Evolutionary conservation across 352 stramenopile genomes (phyloP), one percentile per base, ranked within the genome.

Genomic region (Phytopythium aichiense): DNA sequence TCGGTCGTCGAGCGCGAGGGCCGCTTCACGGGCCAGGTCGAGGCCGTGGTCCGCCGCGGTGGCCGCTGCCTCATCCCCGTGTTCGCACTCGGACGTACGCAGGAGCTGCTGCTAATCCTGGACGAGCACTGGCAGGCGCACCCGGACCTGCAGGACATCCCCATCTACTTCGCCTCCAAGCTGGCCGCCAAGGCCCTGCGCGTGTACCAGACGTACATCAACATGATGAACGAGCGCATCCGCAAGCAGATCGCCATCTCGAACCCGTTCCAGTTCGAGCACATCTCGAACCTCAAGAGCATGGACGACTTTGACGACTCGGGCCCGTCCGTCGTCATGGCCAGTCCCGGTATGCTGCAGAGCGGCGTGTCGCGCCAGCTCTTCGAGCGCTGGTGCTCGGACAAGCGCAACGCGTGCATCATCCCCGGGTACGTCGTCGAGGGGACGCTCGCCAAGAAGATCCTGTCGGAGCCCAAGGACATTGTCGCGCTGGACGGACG

Each of bases 151-250:
- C 96, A 99, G 56, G 87, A 97, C 52, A 96, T 99, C 42, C 97
- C 97, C 16, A 99, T 99, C 68, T 99, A 98, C 74, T 99, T 99
- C 83, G 97, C 97, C 6, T 99, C 93, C 38, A 98, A 98, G 58
- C 71, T 99, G 51, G 97, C 97, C 9, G 93, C 84, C 23, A 95
- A 98, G 66, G 96, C 96, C 6, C 74, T 99, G 65, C 84, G 97
- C 38, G 95, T 99, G 23, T 99, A 99, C 85, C 95, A 99, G 72
- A 99, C 96, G 20, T 99, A 99, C 76, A 98, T 99, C 59, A 99
- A 99, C 73, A 99, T 99, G 96, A 99, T 99, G 97, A 99, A 99
- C 79, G 89, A 96, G 9, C 87, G 98, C 60, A 99, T 97, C 50
- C 86, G 89, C 52, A 96, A 96, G 69, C 96, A 98, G 74, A 99